Evolutionary conservation across 2,329 filamentous ascomycete species (phyloP), one percentile per base, ranked within the genome.

Genomic region (Aureobasidium sp.): DNA sequence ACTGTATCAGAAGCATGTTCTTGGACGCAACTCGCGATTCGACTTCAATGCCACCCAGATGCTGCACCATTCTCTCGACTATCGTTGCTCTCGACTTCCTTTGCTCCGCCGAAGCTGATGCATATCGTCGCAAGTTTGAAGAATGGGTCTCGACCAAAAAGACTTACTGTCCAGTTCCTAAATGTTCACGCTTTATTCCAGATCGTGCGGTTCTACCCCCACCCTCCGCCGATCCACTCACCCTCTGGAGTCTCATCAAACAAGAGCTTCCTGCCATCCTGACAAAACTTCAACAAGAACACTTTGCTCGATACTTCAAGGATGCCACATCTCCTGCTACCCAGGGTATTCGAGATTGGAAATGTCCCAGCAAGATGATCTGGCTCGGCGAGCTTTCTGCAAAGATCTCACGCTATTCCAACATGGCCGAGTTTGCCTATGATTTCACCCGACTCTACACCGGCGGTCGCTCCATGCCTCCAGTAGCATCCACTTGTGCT

Each of bases 181-280:
- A 69, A 9, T 82, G 80, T 66, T 81, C 79, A 0, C 68, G 73
- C 2, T 82, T 82, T 66, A 78, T 83, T 30, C 68, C 75, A 29
- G 67, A 69, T 36, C 70, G 73, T 34, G 63, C 72, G 1, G 67
- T 73, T 60, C 30, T 62, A 5, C 15, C 21, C 3, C 61, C 47
- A 15, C 44, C 62, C 44, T 16, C 59, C 5, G 27, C 53, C 11
- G 27, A 54, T 25, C n/a, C 32, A 13, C 5, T 47, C 32, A 36
- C 42, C n/a, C n/a, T 62, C 53, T 65, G 63, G 29, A 44, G 25
- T 34, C 41, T 59, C 9, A 25, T 62, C 32, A 48, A 61, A 59
- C 62, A 10, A 54, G 57, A 62, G 13, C 63, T 62, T 29, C 52
- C 50, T 25, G 16, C 21, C 16, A 45, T 62, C 44, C 5, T 62